Percentiles rank a stretch among this genome's conserved stretches.
Evolutionary conservation across 768 basidiomycete genomes (phyloP).

Genomic region (Asterophora parasitica): DNA sequence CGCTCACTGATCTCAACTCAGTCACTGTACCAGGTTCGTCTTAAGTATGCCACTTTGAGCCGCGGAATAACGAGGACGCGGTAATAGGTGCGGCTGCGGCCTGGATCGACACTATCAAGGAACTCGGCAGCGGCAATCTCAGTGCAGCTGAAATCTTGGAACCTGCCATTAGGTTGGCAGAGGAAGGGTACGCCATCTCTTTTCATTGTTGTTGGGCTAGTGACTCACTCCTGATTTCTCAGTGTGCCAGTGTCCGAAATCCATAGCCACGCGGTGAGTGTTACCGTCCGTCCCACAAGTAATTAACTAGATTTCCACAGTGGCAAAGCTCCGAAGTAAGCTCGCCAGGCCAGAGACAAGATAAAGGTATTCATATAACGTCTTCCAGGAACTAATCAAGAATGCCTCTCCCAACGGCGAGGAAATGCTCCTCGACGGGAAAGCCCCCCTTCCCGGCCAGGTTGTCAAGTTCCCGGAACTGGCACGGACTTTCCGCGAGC

Average conservation of each 20-base stretch:
- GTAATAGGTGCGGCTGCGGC: slow-evolving; percentile 81
- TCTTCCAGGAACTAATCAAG: slow-evolving; percentile 55
- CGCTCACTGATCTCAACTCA: slow-evolving; percentile 77
- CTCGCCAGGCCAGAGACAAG: background rate
- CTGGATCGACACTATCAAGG: slow-evolving; percentile 86
- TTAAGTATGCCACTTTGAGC: background rate
- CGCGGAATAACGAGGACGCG: slow-evolving; percentile 2
- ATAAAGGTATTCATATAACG: background rate
- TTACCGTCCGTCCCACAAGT: slow-evolving; percentile 1
- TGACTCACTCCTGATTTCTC: background rate
- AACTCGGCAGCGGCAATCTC: slow-evolving; percentile 73
- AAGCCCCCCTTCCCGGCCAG: slow-evolving; percentile 82
- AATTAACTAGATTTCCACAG: slow-evolving; percentile 21
- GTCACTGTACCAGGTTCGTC: slow-evolving; percentile 78
- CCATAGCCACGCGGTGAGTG: slow-evolving; percentile 51
- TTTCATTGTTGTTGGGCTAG: background rate
- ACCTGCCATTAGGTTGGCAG: slow-evolving; percentile 89
- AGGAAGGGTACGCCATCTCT: slow-evolving; percentile 63
- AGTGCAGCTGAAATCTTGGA: slow-evolving; percentile 65
- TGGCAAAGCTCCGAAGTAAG: slow-evolving; percentile 57
- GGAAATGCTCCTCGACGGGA: slow-evolving; percentile 84
- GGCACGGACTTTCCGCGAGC: slow-evolving; percentile 75
- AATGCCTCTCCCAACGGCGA: slow-evolving; percentile 79
- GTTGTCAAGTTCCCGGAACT: slow-evolving; percentile 78
- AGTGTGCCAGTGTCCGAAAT: slow-evolving; percentile 89